These are phyloP conservation scores for Naganishia vishniacii DNA, from an alignment of 768 basidiomycete genomes.

Conservation along the genomic window DNA sequence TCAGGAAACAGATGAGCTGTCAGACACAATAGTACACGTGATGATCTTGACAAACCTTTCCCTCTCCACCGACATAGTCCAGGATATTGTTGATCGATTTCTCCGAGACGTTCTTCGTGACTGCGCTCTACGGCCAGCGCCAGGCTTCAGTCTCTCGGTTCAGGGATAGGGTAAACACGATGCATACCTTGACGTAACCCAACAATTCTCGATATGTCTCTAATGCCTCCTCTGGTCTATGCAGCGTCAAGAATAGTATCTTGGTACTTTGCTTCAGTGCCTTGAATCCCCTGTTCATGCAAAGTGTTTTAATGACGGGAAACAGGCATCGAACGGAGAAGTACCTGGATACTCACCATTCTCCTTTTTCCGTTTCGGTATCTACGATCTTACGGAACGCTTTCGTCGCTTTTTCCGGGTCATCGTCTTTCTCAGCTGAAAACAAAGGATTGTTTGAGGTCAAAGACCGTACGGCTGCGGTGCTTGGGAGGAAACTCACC, in stretches of 20 bases:
- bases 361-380: constrained; percentile 81
- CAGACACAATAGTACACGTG: background rate
- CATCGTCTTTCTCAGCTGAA: constrained; percentile 94
- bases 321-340: background rate
- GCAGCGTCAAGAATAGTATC: constrained; percentile 72
- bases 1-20: background rate
- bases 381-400: constrained; percentile 84
- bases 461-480: no score
- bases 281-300: constrained; percentile 81
- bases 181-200: constrained; percentile 73
- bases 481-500: constrained; percentile 56
- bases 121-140: constrained; percentile 38
- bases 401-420: constrained; percentile 81
- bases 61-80: constrained; percentile 87
- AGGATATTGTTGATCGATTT: constrained; percentile 98
- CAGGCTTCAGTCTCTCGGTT: no score
- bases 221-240: constrained; percentile 76
- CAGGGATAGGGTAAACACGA: no score
- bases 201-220: constrained; percentile 78
- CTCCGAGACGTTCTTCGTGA: constrained; percentile 63
- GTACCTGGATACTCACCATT: constrained; percentile 74
- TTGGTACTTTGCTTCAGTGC: constrained; percentile 97
- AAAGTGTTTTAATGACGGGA: background rate
- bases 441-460: no score
- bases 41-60: constrained; percentile 58